These are phyloP conservation scores for Trichophyton schoenleinii DNA, from an alignment of 2,329 filamentous ascomycete genomes.

Conservation along the genomic window DNA sequence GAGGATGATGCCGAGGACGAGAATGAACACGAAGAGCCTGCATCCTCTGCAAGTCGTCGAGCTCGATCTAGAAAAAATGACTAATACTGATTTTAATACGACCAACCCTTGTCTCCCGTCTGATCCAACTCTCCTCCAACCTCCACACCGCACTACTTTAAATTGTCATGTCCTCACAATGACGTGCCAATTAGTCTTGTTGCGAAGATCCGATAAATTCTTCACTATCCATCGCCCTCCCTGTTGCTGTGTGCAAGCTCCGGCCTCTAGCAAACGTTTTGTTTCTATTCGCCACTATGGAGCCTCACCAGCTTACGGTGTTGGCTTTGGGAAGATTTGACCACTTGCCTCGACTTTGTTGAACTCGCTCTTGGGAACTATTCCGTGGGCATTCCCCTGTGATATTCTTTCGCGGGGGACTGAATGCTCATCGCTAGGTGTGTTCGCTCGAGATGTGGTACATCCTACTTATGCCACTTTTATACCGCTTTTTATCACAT, in stretches of 20 bases:
- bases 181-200: constrained; percentile 92
- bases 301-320: not conserved
- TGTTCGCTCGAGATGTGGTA: not conserved
- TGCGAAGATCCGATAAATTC: constrained; percentile 58
- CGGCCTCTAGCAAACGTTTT: not conserved
- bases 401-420: not conserved
- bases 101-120: not conserved
- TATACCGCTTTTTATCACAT: too few species aligned
- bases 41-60: constrained; percentile 5
- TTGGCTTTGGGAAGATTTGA: not conserved
- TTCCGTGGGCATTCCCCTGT: not conserved
- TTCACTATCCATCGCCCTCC: constrained; percentile 22
- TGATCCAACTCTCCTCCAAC: not conserved
- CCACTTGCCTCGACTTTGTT: constrained; percentile 31
- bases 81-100: constrained; percentile 10
- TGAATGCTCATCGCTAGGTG: not conserved
- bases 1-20: constrained; percentile 42
- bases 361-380: constrained; percentile 31
- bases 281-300: constrained; percentile 4
- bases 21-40: constrained; percentile 9
- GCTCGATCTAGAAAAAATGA: constrained; percentile 18
- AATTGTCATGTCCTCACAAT: constrained; percentile 81
- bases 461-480: not conserved
- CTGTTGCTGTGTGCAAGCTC: not conserved
- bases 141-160: constrained; percentile 67